Evolutionary conservation across 345 rosid genomes (phyloP).

Genomic region (Draba incana): DNA sequence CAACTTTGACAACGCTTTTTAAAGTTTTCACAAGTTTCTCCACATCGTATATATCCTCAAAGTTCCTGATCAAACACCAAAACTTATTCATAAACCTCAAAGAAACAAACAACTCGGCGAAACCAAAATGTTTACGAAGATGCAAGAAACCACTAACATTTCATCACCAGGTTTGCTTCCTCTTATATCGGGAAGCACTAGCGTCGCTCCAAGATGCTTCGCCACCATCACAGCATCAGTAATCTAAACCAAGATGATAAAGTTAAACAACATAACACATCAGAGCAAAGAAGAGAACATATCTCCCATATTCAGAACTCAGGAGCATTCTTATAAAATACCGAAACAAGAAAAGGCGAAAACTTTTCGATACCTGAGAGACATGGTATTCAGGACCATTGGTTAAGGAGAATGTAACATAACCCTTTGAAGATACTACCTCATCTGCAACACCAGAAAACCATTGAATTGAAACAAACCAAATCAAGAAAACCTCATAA

Average conservation of each 20-base stretch:
- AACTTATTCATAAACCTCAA: slow-evolving; percentile 21
- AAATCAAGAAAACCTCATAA: background rate
- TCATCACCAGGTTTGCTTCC: slow-evolving; percentile 92
- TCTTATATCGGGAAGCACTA: slow-evolving; percentile 90
- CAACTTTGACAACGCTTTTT: slow-evolving; percentile 70
- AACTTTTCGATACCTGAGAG: slow-evolving; percentile 65
- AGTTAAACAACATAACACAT: background rate
- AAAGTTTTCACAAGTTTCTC: slow-evolving; percentile 70
- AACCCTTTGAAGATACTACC: slow-evolving; percentile 62
- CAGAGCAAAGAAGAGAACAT: background rate
- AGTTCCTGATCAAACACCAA: slow-evolving; percentile 58
- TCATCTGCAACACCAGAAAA: slow-evolving; percentile 25
- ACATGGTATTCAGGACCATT: slow-evolving; percentile 98
- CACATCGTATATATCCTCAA: slow-evolving; percentile 83
- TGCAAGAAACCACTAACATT: slow-evolving; percentile 50
- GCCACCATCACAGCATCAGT: slow-evolving; percentile 92
- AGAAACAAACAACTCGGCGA: background rate
- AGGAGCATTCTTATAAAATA: background rate
- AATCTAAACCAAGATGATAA: slow-evolving; percentile 43
- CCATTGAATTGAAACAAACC: slow-evolving; percentile 6
- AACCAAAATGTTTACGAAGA: background rate
- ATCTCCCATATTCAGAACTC: too few species aligned
- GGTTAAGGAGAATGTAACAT: slow-evolving; percentile 82
- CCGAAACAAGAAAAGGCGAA: too few species aligned
- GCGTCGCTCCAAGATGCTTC: slow-evolving; percentile 69